phyloP scores from a whole-genome alignment of 2,329 filamentous ascomycete genomes.

The Triangularia verruculosa region DNA sequence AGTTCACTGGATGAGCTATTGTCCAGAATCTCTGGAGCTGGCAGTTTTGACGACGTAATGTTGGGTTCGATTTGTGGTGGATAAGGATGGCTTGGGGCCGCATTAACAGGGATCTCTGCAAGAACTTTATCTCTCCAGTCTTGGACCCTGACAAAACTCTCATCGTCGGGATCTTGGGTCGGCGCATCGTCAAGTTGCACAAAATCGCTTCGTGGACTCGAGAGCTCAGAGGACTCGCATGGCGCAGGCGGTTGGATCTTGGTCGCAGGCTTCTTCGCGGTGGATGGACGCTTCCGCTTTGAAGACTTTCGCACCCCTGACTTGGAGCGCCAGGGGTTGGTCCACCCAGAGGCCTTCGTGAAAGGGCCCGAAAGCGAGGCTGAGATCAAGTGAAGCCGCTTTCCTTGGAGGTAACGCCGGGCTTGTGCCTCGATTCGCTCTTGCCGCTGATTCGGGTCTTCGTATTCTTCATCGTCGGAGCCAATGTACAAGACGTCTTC shows the following conservation, averaged over 20 bases:
- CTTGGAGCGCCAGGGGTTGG: constrained; percentile 52
- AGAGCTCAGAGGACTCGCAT: neutral
- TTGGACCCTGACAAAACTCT: neutral
- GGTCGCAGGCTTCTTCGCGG: neutral
- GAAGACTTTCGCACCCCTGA: constrained; percentile 1
- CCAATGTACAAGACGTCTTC: constrained; percentile 51
- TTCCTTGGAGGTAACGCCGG: constrained; percentile 54
- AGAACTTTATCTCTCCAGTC: neutral
- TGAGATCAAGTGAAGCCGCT: constrained; percentile 56
- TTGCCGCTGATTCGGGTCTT: constrained; percentile 43
- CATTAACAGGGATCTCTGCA: neutral
- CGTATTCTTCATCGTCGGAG: constrained; percentile 55
- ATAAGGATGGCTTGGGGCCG: neutral
- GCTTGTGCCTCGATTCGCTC: constrained; percentile 58
- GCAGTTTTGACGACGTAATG: neutral
- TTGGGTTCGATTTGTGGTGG: neutral
- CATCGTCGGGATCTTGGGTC: neutral
- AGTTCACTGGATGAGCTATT: neutral
- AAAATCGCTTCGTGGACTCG: constrained; percentile 4
- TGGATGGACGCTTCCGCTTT: neutral
- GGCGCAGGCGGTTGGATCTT: constrained; percentile 2
- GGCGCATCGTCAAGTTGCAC: neutral
- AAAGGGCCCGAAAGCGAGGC: constrained; percentile 56
- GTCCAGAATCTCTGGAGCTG: neutral
- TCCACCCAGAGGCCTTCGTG: constrained; percentile 28